Evolutionary conservation across 345 rosid species (phyloP), one percentile per base, ranked within the genome.

Genomic region (Hibiscus mutabilis): DNA sequence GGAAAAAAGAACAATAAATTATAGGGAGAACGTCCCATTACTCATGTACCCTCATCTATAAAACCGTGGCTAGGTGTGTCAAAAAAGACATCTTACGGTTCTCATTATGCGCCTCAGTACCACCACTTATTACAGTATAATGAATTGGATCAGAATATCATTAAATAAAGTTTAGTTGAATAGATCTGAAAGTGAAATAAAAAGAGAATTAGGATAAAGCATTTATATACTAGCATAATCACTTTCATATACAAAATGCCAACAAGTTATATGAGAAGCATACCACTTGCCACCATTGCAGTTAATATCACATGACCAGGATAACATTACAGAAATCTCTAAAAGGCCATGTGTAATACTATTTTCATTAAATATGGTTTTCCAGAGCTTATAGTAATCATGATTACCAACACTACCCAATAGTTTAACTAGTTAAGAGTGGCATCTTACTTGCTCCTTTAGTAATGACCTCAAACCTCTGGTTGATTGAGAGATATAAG

Each of bases 401-500:
- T 40, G 51, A 56, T 46, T 21, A 53, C 1, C 9, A 19, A 16
- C 0, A 25, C 3, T 16, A 13, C 14, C 9, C 19, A 61, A 33
- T 6, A 19, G 42, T n/a, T 13, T 64, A 40, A 64, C 68, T 21
- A 63, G 31, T 40, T 11, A 63, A 51, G 70, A 24, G 58, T 33
- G 24, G 75, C 55, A 61, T 79, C 98, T 89, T 88, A 95, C 99
- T 78, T 89, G 96, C 75, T 90, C 90, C 82, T 79, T 92, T 68
- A 95, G 73, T 69, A 61, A 78, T 19, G 96, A 88, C 79, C 99
- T 89, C 82, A 95, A 72, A 71, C 90, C 84, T 85, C 91, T 86
- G 60, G 91, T 95, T 65, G 98, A 95, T 79, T 82, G 90, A 25
- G 97, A 86, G 62, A 95, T 83, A 63, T 95, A 88, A 59, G 93